Percentiles rank a stretch among this genome's conserved stretches.
Evolutionary conservation across 2,329 filamentous ascomycete species (phyloP).

Genomic region (Leptoxyphium fumago): DNA sequence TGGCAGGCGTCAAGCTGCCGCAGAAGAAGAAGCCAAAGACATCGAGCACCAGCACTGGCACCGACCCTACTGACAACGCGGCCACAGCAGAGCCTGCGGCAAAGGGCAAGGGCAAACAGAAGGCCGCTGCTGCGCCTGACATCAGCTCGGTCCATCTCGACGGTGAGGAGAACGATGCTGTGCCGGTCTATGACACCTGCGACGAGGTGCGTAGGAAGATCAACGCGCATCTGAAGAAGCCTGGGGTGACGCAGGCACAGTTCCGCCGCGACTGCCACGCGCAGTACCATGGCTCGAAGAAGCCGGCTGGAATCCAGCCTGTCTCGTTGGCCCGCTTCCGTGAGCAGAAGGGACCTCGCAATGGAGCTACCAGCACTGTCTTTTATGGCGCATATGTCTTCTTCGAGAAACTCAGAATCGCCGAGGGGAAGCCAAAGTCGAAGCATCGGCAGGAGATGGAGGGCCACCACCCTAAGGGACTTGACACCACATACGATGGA

Average conservation of each 20-base stretch:
- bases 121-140: constrained; percentile 1
- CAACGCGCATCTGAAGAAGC: constrained; percentile 26
- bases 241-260: background rate
- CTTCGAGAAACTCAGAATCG: constrained; percentile 44
- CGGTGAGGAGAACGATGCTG: constrained; percentile 32
- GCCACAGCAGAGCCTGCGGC: background rate
- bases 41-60: constrained; percentile 2
- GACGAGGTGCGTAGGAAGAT: constrained; percentile 45
- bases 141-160: constrained; percentile 4
- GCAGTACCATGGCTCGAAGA: constrained; percentile 20
- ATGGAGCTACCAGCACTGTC: constrained; percentile 33
- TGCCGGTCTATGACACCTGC: constrained; percentile 42
- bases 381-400: constrained; percentile 44
- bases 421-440: constrained; percentile 37
- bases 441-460: constrained; percentile 40
- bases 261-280: constrained; percentile 17
- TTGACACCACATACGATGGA: constrained; percentile 1
- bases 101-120: background rate
- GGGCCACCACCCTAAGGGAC: constrained; percentile 13
- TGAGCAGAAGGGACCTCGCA: constrained; percentile 30
- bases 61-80: background rate
- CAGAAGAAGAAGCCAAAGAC: constrained; percentile 22
- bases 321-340: constrained; percentile 36
- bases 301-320: constrained; percentile 22
- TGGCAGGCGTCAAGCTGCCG: constrained; percentile 29